Evolutionary conservation across 2,329 filamentous ascomycete species (phyloP).

Genomic region (Colletotrichum cereale): DNA sequence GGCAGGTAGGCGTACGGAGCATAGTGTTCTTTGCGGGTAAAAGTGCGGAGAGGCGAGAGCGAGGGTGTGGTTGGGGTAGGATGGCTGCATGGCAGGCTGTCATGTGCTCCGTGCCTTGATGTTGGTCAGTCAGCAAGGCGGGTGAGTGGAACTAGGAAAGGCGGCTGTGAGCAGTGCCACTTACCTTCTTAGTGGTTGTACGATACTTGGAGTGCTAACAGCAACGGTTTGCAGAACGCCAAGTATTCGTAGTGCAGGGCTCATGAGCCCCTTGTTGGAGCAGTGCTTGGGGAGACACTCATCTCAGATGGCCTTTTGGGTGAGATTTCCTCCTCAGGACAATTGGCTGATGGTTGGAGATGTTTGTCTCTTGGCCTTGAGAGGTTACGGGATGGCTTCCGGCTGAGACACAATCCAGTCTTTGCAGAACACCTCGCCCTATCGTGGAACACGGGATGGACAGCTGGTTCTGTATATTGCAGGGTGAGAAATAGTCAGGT

Average conservation of each 20-base stretch:
- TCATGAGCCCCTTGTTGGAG: background rate
- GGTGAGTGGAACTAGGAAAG: slow-evolving; percentile 13
- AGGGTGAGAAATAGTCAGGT: background rate
- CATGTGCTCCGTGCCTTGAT: slow-evolving; percentile 35
- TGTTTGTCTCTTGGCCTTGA: background rate
- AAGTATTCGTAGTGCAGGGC: background rate
- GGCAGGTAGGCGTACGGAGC: background rate
- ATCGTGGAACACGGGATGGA: slow-evolving; percentile 22
- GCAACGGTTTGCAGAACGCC: background rate
- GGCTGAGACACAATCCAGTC: background rate
- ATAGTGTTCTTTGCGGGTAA: slow-evolving; percentile 7
- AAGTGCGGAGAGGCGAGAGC: slow-evolving; percentile 6
- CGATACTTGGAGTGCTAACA: slow-evolving; percentile 13
- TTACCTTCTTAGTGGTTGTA: too few species aligned
- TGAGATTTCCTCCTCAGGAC: background rate
- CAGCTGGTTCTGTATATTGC: slow-evolving; percentile 14
- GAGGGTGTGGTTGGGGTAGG: background rate
- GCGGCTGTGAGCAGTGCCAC: slow-evolving; percentile 11
- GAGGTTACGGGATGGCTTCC: background rate
- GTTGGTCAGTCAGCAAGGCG: slow-evolving; percentile 36
- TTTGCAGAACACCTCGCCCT: slow-evolving; percentile 13
- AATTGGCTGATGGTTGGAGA: background rate
- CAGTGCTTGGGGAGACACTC: background rate
- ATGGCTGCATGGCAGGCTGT: slow-evolving; percentile 32
- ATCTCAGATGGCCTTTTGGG: background rate